These are phyloP conservation scores for Wickerhamiella australiensis DNA, from an alignment of 805 yeast species.

Conservation along the genomic window DNA sequence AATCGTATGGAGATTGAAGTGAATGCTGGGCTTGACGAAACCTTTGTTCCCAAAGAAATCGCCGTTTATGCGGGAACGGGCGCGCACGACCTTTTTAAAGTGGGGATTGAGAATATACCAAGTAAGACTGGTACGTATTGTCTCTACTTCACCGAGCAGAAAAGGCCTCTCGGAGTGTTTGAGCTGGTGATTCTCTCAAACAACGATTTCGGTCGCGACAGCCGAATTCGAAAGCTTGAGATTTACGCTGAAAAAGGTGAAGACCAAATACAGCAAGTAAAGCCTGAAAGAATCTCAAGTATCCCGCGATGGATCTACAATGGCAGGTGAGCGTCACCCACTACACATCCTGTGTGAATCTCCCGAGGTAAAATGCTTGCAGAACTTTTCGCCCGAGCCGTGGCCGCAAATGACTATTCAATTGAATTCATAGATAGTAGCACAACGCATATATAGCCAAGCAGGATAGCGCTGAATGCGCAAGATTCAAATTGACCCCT, in stretches of 20 bases:
- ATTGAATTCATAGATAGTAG: too few relatives aligned
- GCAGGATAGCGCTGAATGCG: too few relatives aligned
- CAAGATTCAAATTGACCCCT: too few relatives aligned
- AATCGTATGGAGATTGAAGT: constrained; percentile 59
- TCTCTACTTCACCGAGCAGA: neutral
- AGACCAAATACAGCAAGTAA: too few relatives aligned
- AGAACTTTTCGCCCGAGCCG: too few relatives aligned
- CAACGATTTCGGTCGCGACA: neutral
- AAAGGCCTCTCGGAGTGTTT: neutral
- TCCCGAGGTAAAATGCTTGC: too few relatives aligned
- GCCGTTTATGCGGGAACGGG: constrained; percentile 64
- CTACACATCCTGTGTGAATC: too few relatives aligned
- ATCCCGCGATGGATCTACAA: too few relatives aligned
- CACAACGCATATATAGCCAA: too few relatives aligned
- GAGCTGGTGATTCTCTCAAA: neutral
- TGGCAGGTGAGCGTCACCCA: too few relatives aligned
- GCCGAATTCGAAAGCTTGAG: neutral
- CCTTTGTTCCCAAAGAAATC: constrained; percentile 75
- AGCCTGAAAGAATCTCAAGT: too few relatives aligned
- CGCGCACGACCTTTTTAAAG: constrained; percentile 50
- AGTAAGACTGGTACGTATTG: neutral
- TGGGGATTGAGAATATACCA: neutral
- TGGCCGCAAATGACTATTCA: too few relatives aligned
- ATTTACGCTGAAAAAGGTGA: neutral
- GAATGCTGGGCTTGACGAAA: constrained; percentile 65